Conservation (phyloP, 1,139 yeast species). For the Zygosaccharomyces pseudobailii region DNA sequence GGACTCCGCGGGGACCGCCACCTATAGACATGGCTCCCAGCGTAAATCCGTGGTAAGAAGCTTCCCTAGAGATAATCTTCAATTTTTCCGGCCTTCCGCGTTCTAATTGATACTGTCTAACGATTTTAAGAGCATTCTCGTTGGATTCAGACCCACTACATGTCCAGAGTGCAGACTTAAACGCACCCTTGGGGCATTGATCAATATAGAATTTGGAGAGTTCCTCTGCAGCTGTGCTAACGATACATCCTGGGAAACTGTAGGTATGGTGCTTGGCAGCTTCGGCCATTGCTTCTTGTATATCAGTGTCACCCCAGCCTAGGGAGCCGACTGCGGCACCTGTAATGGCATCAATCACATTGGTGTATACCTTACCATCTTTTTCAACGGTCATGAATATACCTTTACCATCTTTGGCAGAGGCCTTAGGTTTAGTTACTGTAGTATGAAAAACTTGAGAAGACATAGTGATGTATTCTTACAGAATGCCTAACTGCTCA, state of each 20-base stretch:
- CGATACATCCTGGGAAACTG: constrained; percentile 43
- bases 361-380: constrained; percentile 40
- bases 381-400: constrained; percentile 45
- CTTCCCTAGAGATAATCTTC: constrained; percentile 49
- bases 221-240: constrained; percentile 46
- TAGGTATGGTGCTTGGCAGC: constrained; percentile 46
- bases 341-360: constrained; percentile 50
- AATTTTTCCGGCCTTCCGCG: constrained; percentile 45
- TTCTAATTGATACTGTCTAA: constrained; percentile 53
- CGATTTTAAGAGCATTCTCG: constrained; percentile 54
- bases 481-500: no score
- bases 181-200: constrained; percentile 50
- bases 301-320: constrained; percentile 55
- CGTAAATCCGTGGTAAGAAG: constrained; percentile 58
- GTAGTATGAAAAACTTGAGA: constrained; percentile 43
- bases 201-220: constrained; percentile 50
- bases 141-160: constrained; percentile 61
- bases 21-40: constrained; percentile 50
- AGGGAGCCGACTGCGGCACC: constrained; percentile 65
- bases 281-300: constrained; percentile 43
- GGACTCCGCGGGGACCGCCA: constrained; percentile 41
- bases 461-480: background rate
- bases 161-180: constrained; percentile 51
- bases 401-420: constrained; percentile 48
- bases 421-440: constrained; percentile 40